Conservation (phyloP, 148 eudicot genomes). For the Arctostaphylos glauca region DNA sequence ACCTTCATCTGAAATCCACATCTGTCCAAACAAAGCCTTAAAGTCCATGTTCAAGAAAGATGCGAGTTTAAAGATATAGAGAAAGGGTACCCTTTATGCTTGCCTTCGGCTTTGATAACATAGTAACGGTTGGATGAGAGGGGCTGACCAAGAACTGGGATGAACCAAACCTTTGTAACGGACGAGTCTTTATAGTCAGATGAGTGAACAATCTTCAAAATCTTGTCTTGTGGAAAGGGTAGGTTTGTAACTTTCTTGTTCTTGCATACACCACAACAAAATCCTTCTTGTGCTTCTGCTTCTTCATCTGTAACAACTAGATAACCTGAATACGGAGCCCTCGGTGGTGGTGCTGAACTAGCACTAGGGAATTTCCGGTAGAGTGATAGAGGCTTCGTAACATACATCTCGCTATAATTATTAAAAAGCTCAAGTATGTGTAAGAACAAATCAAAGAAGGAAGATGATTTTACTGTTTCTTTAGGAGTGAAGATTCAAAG, state of each 20-base stretch:
- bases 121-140: slow-evolving; percentile 70
- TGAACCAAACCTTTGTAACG: slow-evolving; percentile 69
- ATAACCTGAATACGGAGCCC: slow-evolving; percentile 55
- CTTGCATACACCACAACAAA: slow-evolving; percentile 62
- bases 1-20: not conserved
- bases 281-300: slow-evolving; percentile 50
- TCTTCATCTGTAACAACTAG: slow-evolving; percentile 69
- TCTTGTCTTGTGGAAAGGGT: slow-evolving; percentile 76
- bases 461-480: not conserved
- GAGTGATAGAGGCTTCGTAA: slow-evolving; percentile 64
- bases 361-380: slow-evolving; percentile 57
- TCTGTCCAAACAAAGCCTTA: not conserved
- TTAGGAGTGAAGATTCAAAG: slow-evolving; percentile 6
- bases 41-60: not conserved
- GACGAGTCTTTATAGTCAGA: slow-evolving; percentile 31
- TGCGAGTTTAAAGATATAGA: not conserved
- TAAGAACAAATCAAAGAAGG: not conserved
- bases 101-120: slow-evolving; percentile 65
- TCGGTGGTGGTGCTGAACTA: slow-evolving; percentile 43
- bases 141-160: slow-evolving; percentile 72
- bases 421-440: not conserved
- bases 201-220: slow-evolving; percentile 54
- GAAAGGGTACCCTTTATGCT: slow-evolving; percentile 56
- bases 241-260: slow-evolving; percentile 46
- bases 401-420: slow-evolving; percentile 41